Evolutionary conservation across 116 monocot genomes (phyloP), one percentile per base, ranked within the genome.

Genomic region (Zostera marina): DNA sequence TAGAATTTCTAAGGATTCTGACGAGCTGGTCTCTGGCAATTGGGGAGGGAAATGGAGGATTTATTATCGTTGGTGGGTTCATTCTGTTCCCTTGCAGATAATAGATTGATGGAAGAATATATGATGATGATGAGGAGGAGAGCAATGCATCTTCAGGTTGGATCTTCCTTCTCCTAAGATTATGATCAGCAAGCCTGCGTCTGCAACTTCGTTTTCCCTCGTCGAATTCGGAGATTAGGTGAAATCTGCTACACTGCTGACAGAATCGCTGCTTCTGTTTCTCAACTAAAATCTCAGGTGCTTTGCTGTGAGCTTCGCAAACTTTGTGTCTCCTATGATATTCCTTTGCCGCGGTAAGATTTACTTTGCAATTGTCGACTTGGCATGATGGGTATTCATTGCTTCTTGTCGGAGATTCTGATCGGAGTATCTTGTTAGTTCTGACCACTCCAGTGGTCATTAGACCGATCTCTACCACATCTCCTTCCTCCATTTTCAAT

Each of bases 141-240:
- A 32, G 32, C 5, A 32, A 32, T 32, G 2, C 49, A 51, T 51
- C 49, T 64, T 79, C 84, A 3, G 80, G 78, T 59, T 85, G 94
- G 10, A 79, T 85, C 73, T 94, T 94, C 68, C 94, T 75, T 63
- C 94, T 79, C 58, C 89, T 72, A 11, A 81, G 67, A 58, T 94
- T 94, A 55, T 94, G 94, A 2, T 85, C 94, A 1, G 94, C 88
- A 19, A 94, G 80, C 71, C 94, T 79, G 8, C 85, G 68, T 20
- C 90, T 67, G 52, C 90, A 98, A 66, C 96, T 98, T 52, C 90
- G 75, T 74, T 98, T 98, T 19, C 86, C 90, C 63, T 98, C 83
- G 52, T 98, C 96, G 71, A 98, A 98, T 68, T 89, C 90, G 5
- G 74, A 39, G 8, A 98, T 85, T 1, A 71, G 85, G 65, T 98